phyloP scores from a whole-genome alignment of 805 yeast genomes.

The Yarrowia sp. region DNA sequence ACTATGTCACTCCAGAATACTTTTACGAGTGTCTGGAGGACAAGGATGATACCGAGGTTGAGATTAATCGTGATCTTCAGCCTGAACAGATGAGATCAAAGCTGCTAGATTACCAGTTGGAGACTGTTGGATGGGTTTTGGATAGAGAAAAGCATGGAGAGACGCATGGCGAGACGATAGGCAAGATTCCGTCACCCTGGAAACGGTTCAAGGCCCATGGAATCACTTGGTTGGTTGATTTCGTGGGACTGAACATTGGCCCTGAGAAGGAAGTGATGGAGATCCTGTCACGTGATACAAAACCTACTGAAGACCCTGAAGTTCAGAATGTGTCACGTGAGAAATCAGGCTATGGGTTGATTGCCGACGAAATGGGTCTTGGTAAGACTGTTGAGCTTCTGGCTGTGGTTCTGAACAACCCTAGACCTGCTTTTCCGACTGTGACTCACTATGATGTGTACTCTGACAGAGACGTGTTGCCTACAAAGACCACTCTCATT shows the following conservation, averaged over 20 bases:
- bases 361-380: constrained; percentile 97
- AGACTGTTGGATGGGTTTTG: constrained; percentile 52
- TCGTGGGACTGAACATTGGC: constrained; percentile 24
- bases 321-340: neutral
- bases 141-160: constrained; percentile 49
- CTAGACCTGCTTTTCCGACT: constrained; percentile 51
- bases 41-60: neutral
- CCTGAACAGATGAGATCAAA: constrained; percentile 37
- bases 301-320: neutral
- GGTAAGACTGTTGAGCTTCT: constrained; percentile 92
- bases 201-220: constrained; percentile 30
- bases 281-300: neutral
- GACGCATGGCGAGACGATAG: neutral
- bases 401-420: constrained; percentile 68
- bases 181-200: constrained; percentile 18
- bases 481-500: constrained; percentile 75
- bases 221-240: constrained; percentile 43
- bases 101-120: constrained; percentile 50
- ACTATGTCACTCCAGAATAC: constrained; percentile 15
- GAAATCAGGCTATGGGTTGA: constrained; percentile 61
- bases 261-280: constrained; percentile 3
- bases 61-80: neutral
- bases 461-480: constrained; percentile 56
- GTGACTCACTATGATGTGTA: constrained; percentile 49
- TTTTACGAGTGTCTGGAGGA: constrained; percentile 25